Evolutionary conservation across 768 basidiomycete species (phyloP).

Genomic region (Cystoderma amianthinum): DNA sequence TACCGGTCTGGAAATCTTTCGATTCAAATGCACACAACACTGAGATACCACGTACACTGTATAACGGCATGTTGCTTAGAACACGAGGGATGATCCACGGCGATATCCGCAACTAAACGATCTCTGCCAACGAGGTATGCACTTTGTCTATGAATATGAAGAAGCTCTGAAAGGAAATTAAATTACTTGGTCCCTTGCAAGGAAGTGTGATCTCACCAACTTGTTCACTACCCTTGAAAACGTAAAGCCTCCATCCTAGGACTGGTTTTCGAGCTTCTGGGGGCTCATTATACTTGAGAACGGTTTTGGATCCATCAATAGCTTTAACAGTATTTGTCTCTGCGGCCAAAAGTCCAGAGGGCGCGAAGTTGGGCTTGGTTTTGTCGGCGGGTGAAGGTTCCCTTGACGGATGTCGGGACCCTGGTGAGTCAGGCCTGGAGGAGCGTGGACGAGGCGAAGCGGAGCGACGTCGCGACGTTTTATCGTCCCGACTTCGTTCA

Average conservation of each 20-base stretch:
- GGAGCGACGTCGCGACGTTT: conserved; percentile 40
- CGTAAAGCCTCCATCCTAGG: conserved; percentile 90
- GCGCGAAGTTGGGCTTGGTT: conserved; percentile 83
- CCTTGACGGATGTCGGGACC: conserved; percentile 36
- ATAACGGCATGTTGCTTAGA: conserved; percentile 98
- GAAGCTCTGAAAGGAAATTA: conserved; percentile 50
- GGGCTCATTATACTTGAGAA: conserved; percentile 97
- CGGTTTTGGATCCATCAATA: conserved; percentile 67
- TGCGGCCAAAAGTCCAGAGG: conserved; percentile 88
- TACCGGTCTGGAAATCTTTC: conserved; percentile 54
- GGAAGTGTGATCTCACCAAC: conserved; percentile 50
- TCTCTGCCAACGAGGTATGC: conserved; percentile 94
- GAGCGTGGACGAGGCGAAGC: conserved; percentile 51
- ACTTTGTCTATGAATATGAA: conserved; percentile 91
- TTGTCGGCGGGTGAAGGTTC: conserved; percentile 33
- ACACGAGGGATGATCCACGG: conserved; percentile 92
- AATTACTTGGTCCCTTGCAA: not conserved
- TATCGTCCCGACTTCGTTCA: conserved; percentile 20
- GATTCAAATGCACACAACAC: conserved; percentile 1
- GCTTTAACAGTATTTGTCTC: conserved; percentile 89
- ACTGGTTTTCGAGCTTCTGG: conserved; percentile 93
- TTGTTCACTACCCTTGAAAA: conserved; percentile 94
- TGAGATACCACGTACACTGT: conserved; percentile 53
- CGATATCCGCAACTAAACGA: conserved; percentile 76
- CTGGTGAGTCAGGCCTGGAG: conserved; percentile 28